A percentile compares a stretch with the other conserved stretches of the same genome.
These are phyloP conservation scores for Ganoderma multipileum DNA, from an alignment of 1,284 basidiomycete species.

Conservation along the genomic window DNA sequence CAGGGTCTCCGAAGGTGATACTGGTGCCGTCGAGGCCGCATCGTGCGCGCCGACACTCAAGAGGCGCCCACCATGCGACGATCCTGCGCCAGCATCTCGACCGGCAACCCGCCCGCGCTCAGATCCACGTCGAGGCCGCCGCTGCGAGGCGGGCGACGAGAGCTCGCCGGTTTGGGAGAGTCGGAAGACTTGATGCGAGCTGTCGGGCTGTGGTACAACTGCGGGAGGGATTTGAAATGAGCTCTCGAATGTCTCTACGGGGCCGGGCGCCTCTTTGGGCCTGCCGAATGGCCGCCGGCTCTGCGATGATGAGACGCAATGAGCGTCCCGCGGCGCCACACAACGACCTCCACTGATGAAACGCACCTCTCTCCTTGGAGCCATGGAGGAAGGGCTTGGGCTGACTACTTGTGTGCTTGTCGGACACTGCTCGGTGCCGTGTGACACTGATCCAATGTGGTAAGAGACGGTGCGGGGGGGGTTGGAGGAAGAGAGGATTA, in stretches of 20 bases:
- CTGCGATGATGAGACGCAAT: conserved; percentile 15
- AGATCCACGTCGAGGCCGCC: neutral
- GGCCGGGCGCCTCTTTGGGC: conserved; percentile 25
- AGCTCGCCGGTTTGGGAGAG: neutral
- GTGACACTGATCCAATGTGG: neutral
- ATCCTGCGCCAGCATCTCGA: conserved; percentile 2
- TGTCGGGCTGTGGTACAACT: conserved; percentile 4
- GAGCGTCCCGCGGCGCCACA: conserved; percentile 10
- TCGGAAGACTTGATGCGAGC: conserved; percentile 18
- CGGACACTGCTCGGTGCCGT: conserved; percentile 4
- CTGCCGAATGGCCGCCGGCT: conserved; percentile 29
- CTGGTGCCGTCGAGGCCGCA: conserved; percentile 8
- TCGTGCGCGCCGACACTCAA: conserved; percentile 16
- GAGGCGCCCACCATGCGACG: conserved; percentile 11
- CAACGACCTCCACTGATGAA: conserved; percentile 1
- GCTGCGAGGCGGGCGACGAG: neutral
- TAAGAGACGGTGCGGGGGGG: conserved; percentile 9
- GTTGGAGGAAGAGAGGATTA: conserved; percentile 11
- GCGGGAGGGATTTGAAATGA: conserved; percentile 20
- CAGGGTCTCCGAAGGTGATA: neutral
- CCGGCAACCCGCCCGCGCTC: conserved; percentile 1
- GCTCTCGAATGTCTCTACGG: conserved; percentile 24
- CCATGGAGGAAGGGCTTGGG: neutral
- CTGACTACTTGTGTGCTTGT: neutral
- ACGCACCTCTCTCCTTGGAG: conserved; percentile 17